A percentile compares a stretch with the other conserved stretches of the same genome.
These are phyloP conservation scores for Cephaloascus albidus DNA, from an alignment of 805 yeast species.

Conservation along the genomic window DNA sequence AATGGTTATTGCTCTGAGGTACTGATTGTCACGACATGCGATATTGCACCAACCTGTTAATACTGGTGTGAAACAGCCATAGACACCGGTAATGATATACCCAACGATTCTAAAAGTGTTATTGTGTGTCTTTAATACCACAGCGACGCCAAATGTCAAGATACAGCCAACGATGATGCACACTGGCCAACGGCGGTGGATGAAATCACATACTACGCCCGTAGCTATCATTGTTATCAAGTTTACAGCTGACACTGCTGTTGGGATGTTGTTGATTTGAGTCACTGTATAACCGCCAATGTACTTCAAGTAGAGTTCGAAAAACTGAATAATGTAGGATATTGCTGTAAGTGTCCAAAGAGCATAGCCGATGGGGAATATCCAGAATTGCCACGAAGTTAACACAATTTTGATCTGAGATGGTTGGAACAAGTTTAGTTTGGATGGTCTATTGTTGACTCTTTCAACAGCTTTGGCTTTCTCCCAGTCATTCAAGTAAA, in stretches of 20 bases:
- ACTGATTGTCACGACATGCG: constrained; percentile 12
- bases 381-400: constrained; percentile 9
- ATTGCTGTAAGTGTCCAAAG: constrained; percentile 17
- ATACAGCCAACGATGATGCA: constrained; percentile 10
- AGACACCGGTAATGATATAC: constrained; percentile 10
- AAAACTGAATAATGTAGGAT: too few species aligned
- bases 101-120: constrained; percentile 13
- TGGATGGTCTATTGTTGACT: too few species aligned
- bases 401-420: constrained; percentile 3
- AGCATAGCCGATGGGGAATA: constrained; percentile 11
- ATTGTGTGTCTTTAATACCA: constrained; percentile 7
- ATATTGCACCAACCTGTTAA: constrained; percentile 18
- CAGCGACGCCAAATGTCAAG: constrained; percentile 8
- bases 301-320: constrained; percentile 14
- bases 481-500: constrained; percentile 3
- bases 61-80: constrained; percentile 13
- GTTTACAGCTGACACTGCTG: constrained; percentile 17
- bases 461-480: constrained; percentile 3
- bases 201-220: constrained; percentile 16
- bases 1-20: constrained; percentile 14
- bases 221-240: constrained; percentile 13
- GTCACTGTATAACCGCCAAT: too few species aligned
- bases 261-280: too few species aligned
- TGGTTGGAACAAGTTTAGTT: not conserved
- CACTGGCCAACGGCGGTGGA: constrained; percentile 16